A percentile compares a stretch with the other conserved stretches of the same genome.
Conservation (phyloP, 2,329 filamentous ascomycete genomes). For the Fusarium ambrosium region DNA sequence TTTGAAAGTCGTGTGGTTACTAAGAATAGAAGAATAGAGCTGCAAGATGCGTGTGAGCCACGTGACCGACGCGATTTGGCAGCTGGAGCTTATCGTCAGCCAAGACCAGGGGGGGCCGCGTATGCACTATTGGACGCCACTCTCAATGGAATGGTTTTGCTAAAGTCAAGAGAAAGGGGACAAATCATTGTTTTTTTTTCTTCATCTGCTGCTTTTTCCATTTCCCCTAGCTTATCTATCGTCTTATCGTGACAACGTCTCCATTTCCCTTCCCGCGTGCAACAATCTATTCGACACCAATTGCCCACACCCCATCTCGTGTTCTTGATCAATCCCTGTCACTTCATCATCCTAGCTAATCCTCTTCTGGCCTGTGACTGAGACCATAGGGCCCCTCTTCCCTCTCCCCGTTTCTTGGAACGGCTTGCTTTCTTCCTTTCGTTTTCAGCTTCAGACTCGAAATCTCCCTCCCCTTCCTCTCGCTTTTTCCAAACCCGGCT, state of each 20-base stretch:
- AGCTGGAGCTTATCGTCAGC: background rate
- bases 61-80: conserved; percentile 23
- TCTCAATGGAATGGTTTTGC: conserved; percentile 8
- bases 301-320: conserved; percentile 36
- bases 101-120: conserved; percentile 21
- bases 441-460: conserved; percentile 25
- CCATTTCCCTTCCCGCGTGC: conserved; percentile 21
- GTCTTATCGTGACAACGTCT: conserved; percentile 14
- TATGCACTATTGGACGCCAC: conserved; percentile 35
- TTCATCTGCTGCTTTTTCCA: conserved; percentile 6
- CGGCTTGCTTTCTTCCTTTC: conserved; percentile 19
- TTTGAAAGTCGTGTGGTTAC: conserved; percentile 7
- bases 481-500: conserved; percentile 13
- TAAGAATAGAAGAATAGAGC: conserved; percentile 22
- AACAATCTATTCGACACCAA: conserved; percentile 36
- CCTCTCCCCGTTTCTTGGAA: conserved; percentile 10
- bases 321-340: conserved; percentile 35
- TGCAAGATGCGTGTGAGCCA: background rate
- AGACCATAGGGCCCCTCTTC: background rate
- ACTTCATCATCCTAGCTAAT: conserved; percentile 23
- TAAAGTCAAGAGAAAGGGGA: background rate
- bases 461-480: conserved; percentile 20
- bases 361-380: conserved; percentile 30
- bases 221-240: conserved; percentile 27
- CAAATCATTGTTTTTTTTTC: conserved; percentile 4